Percentiles rank a stretch among this genome's conserved stretches.
These are phyloP conservation scores for Gynandropsis gynandra DNA, from an alignment of 345 rosid genomes.

Conservation along the genomic window DNA sequence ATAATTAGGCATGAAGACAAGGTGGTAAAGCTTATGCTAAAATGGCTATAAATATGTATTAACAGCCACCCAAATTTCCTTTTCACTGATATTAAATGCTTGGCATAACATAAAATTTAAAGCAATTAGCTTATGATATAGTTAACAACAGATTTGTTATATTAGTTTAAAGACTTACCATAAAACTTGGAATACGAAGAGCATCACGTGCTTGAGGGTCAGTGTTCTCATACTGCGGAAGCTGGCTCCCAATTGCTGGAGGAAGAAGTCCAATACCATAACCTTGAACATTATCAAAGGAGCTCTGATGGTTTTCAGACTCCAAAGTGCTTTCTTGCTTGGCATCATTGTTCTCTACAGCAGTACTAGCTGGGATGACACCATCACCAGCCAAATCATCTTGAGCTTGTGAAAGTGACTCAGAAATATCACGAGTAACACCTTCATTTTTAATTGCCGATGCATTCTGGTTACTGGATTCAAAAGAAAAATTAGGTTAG, in stretches of 20 bases:
- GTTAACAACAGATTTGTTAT: background rate
- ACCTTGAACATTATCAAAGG: conserved; percentile 50
- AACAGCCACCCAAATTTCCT: conserved; percentile 3
- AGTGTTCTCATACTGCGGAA: conserved; percentile 56
- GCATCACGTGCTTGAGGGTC: conserved; percentile 73
- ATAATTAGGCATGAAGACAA: conserved; percentile 15
- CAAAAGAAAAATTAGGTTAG: conserved; percentile 10
- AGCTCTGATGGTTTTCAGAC: conserved; percentile 50
- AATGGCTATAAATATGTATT: background rate
- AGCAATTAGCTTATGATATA: conserved; percentile 5
- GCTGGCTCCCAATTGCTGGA: conserved; percentile 56
- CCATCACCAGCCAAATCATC: conserved; percentile 52
- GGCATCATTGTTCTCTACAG: conserved; percentile 47
- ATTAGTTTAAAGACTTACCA: conserved; percentile 40
- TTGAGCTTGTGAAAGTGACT: conserved; percentile 39
- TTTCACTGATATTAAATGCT: conserved; percentile 4
- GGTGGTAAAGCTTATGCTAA: conserved; percentile 1
- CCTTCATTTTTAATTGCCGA: conserved; percentile 42
- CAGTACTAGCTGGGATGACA: conserved; percentile 38
- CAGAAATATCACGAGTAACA: conserved; percentile 38
- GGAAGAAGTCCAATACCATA: conserved; percentile 54
- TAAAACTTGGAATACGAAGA: conserved; percentile 67
- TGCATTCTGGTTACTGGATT: conserved; percentile 40
- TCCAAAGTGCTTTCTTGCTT: conserved; percentile 46
- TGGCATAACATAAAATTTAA: conserved; percentile 4